Conservation (phyloP, 1,139 yeast species). For the Kurtzmaniella quercitrusa region DNA sequence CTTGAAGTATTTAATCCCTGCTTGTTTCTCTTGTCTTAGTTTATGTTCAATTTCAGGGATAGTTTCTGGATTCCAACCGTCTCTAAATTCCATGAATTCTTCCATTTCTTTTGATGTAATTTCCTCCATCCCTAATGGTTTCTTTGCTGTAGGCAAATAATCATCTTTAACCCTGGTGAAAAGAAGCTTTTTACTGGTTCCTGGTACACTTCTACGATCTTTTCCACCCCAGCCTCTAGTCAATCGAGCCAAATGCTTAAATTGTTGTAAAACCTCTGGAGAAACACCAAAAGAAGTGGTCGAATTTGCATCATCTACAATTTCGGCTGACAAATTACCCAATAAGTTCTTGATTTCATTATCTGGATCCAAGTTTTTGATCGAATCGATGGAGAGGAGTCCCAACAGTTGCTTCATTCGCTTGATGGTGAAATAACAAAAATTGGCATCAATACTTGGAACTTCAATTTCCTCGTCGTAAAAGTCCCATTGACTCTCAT, state of each 20-base stretch:
- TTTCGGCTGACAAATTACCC: constrained; percentile 67
- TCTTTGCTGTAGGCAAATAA: constrained; percentile 70
- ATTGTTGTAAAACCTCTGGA: constrained; percentile 64
- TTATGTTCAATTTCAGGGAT: constrained; percentile 22
- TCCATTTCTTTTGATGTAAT: constrained; percentile 33
- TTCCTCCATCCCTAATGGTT: constrained; percentile 63
- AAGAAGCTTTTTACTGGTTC: constrained; percentile 61
- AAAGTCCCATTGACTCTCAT: constrained; percentile 15
- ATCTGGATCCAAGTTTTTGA: constrained; percentile 71
- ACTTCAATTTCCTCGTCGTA: constrained; percentile 32
- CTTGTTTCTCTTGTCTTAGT: constrained; percentile 37
- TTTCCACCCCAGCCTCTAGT: constrained; percentile 83
- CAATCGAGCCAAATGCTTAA: constrained; percentile 55
- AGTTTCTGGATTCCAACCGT: constrained; percentile 11
- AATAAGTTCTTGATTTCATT: constrained; percentile 69
- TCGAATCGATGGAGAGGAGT: constrained; percentile 40
- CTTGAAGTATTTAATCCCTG: constrained; percentile 54
- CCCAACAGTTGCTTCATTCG: constrained; percentile 35
- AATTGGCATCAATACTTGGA: constrained; percentile 35
- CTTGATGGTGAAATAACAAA: constrained; percentile 41
- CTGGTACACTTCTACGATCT: constrained; percentile 70
- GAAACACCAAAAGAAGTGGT: constrained; percentile 54
- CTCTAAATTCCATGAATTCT: constrained; percentile 38
- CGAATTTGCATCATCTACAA: constrained; percentile 71
- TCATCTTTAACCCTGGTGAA: constrained; percentile 75